A percentile compares a stretch with the other conserved stretches of the same genome.
phyloP scores from a whole-genome alignment of 1,284 basidiomycete genomes.

The Sanghuangporus sanghuang region DNA sequence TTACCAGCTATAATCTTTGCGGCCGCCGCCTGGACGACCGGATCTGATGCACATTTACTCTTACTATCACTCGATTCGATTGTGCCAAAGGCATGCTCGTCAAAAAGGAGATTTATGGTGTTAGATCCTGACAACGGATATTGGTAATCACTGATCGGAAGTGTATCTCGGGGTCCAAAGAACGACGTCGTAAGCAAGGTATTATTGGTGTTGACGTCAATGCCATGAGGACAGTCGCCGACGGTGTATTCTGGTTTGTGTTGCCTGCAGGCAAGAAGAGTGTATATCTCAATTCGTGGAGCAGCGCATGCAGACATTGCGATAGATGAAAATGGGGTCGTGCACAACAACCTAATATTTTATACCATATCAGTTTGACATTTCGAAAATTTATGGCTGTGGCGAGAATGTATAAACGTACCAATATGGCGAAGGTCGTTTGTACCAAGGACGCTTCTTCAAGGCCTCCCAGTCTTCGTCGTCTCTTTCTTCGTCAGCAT shows the following conservation, averaged over 20 bases:
- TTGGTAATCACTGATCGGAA: neutral
- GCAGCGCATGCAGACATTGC: constrained; percentile 53
- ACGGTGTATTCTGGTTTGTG: constrained; percentile 46
- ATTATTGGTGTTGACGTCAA: neutral
- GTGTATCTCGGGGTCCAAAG: neutral
- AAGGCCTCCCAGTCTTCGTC: constrained; percentile 27
- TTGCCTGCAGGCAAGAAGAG: constrained; percentile 46
- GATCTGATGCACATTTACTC: constrained; percentile 57
- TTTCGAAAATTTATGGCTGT: neutral
- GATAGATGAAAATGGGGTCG: constrained; percentile 47
- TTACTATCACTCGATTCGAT: neutral
- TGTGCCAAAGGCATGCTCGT: constrained; percentile 7
- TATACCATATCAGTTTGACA: neutral
- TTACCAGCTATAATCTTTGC: constrained; percentile 63
- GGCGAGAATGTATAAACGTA: constrained; percentile 29
- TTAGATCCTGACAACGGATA: neutral
- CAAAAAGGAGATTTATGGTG: neutral
- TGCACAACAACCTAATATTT: constrained; percentile 47
- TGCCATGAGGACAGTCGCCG: neutral
- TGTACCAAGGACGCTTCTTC: constrained; percentile 57
- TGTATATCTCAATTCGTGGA: constrained; percentile 62
- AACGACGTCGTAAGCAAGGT: neutral
- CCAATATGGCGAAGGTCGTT: constrained; percentile 64
- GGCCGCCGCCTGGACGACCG: constrained; percentile 65
- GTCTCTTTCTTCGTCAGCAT: constrained; percentile 25